These are phyloP conservation scores for Ceriops decandra DNA, from an alignment of 345 rosid genomes.

Conservation along the genomic window DNA sequence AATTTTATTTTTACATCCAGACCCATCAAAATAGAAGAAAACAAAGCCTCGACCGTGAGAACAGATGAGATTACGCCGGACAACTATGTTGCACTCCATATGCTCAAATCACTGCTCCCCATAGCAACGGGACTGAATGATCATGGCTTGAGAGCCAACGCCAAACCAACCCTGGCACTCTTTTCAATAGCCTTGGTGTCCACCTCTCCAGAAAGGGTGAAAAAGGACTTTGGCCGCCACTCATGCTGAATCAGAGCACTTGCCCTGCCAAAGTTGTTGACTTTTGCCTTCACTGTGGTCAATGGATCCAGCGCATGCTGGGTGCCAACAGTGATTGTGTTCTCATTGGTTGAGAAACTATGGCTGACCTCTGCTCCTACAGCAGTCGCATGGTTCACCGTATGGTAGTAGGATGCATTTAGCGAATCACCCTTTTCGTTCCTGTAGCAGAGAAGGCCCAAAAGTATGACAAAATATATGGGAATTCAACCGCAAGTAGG, in stretches of 20 bases:
- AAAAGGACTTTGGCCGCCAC: constrained; percentile 77
- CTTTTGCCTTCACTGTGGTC: constrained; percentile 68
- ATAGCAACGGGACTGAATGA: background rate
- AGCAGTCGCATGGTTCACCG: constrained; percentile 53
- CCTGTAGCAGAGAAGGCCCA: constrained; percentile 32
- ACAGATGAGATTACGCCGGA: constrained; percentile 12
- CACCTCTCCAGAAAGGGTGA: constrained; percentile 83
- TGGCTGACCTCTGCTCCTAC: constrained; percentile 84
- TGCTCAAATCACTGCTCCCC: constrained; percentile 7
- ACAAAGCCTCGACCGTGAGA: constrained; percentile 13
- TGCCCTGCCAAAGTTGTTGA: constrained; percentile 64
- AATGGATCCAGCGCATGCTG: constrained; percentile 74
- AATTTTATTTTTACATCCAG: constrained; percentile 34
- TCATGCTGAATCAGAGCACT: constrained; percentile 86
- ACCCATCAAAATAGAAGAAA: constrained; percentile 18
- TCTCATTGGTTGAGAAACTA: constrained; percentile 69
- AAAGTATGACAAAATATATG: too few species aligned
- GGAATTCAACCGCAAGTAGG: too few species aligned
- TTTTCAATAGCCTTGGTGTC: constrained; percentile 82
- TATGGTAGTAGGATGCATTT: constrained; percentile 72
- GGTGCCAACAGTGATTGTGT: constrained; percentile 68
- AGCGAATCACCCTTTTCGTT: constrained; percentile 70
- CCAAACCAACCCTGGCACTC: constrained; percentile 79
- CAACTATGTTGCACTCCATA: constrained; percentile 17
- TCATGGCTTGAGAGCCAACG: constrained; percentile 82